Evolutionary conservation across 106 monocot species (phyloP).

Genomic region (Chionographis japonica): DNA sequence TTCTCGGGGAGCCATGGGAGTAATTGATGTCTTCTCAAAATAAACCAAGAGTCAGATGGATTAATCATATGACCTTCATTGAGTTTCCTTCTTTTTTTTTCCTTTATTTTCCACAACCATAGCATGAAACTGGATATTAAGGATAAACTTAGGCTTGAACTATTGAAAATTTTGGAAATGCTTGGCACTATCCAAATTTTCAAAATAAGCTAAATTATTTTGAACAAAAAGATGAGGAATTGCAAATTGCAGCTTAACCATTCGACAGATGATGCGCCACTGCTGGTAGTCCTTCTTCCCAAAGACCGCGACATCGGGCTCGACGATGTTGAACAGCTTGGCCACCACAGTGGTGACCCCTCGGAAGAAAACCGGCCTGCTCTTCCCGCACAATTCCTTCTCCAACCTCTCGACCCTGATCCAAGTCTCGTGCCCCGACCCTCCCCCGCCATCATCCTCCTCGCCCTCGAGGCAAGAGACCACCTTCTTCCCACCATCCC

Average conservation of each 20-base stretch:
- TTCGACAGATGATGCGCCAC: conserved; percentile 75
- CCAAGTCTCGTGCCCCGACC: conserved; percentile 72
- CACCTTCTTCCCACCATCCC: neutral
- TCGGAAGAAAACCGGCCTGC: conserved; percentile 77
- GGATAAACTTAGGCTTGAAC: too few species aligned
- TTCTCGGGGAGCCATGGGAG: too few species aligned
- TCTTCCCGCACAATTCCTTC: conserved; percentile 81
- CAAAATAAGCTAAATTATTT: too few species aligned
- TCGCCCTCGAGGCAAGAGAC: conserved; percentile 21
- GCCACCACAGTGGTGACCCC: conserved; percentile 88
- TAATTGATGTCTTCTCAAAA: too few species aligned
- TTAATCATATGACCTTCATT: too few species aligned
- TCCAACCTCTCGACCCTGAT: conserved; percentile 84
- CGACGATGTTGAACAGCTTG: conserved; percentile 87
- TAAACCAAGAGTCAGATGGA: too few species aligned
- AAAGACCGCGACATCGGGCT: conserved; percentile 88
- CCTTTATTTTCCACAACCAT: too few species aligned
- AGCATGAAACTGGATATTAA: too few species aligned
- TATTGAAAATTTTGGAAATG: too few species aligned
- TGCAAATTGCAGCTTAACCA: conserved; percentile 33
- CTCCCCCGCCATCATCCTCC: conserved; percentile 3
- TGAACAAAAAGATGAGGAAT: too few species aligned
- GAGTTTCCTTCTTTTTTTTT: too few species aligned
- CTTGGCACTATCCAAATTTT: too few species aligned
- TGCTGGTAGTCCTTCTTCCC: conserved; percentile 99